Evolutionary conservation across 495 filamentous ascomycete genomes (phyloP), one percentile per base, ranked within the genome.

Genomic region (Penicillium ucsense): DNA sequence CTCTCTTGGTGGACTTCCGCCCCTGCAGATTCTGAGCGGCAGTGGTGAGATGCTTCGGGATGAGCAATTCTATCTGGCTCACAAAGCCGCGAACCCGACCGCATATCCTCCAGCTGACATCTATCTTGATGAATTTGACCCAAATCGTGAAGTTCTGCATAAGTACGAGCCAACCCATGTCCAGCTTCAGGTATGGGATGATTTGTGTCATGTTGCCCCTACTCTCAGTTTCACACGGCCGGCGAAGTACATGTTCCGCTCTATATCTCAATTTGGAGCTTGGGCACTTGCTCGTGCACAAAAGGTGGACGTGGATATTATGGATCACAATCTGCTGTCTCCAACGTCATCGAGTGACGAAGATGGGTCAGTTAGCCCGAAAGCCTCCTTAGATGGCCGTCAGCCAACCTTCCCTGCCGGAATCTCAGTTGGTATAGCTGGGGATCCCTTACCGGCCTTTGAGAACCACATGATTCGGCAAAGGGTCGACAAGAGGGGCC

Each of bases 151-250:
- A n/a, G 64, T 48, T 6, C 53, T 94, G 11, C 63, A 73, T 28
- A 79, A 77, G 35, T 92, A 84, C 57, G 76, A 78, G 33, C 85
- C 88, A 3, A 97, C 91, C 0, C 82, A 94, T 58, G 91, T 97
- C 6, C 89, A 94, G 61, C 71, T 97, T n/a, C 91, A 97, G 63
- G 84, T 97, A 5, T 96, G 91, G 88, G 91, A 96, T 31, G 81
- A 94, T 57, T 68, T 95, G 11, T 97, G 91, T 45, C 91, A 97
- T 60, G 91, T 95, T 8, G 86, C 84, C 3, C 86, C 89, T 4
- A 94, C 89, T 1, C 70, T 97, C 8, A 91, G 86, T 61, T 97
- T 91, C 57, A 95, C 91, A 0, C 73, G 81, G n/a, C 91, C 91
- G 2, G 91, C 91, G 7, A 97, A 95, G 56, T 86, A 85, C 59